Percentiles rank a stretch among this genome's conserved stretches.
These are phyloP conservation scores for Aspergillus candidus DNA, from an alignment of 2,329 filamentous ascomycete genomes.

Conservation along the genomic window DNA sequence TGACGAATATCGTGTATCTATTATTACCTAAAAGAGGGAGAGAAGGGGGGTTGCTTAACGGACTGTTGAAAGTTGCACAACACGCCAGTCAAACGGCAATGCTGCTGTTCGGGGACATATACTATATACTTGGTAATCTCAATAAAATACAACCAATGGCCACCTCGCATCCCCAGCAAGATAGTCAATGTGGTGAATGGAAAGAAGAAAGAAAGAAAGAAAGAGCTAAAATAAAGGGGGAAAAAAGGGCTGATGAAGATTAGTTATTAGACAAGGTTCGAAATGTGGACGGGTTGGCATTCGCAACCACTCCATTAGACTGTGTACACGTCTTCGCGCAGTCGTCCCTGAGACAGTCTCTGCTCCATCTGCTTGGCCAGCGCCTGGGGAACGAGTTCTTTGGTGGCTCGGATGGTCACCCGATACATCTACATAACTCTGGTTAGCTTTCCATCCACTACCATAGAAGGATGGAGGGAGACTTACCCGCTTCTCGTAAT, in stretches of 20 bases:
- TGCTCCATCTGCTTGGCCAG: slow-evolving; percentile 85
- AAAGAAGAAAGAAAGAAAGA: not conserved
- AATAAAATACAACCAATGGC: slow-evolving; percentile 9
- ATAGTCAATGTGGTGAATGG: not conserved
- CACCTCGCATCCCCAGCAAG: not conserved
- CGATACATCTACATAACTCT: slow-evolving; percentile 70
- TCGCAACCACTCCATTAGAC: no score
- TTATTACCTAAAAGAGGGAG: no score
- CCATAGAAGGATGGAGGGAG: not conserved
- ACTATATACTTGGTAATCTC: slow-evolving; percentile 10
- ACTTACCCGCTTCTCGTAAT: slow-evolving; percentile 81
- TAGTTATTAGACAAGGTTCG: no score
- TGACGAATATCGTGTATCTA: slow-evolving; percentile 12
- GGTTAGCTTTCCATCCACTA: not conserved
- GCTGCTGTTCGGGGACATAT: not conserved
- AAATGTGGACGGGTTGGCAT: no score
- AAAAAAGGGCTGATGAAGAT: no score
- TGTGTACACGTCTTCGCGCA: slow-evolving; percentile 12
- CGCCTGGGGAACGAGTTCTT: slow-evolving; percentile 76
- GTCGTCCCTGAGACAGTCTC: slow-evolving; percentile 55
- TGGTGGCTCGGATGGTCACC: slow-evolving; percentile 86
- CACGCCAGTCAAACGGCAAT: not conserved
- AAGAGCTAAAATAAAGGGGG: not conserved
- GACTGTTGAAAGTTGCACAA: not conserved
- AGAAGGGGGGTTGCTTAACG: no score